Evolutionary conservation across 2,329 filamentous ascomycete species (phyloP).

Genomic region (Botrytis squamosa): DNA sequence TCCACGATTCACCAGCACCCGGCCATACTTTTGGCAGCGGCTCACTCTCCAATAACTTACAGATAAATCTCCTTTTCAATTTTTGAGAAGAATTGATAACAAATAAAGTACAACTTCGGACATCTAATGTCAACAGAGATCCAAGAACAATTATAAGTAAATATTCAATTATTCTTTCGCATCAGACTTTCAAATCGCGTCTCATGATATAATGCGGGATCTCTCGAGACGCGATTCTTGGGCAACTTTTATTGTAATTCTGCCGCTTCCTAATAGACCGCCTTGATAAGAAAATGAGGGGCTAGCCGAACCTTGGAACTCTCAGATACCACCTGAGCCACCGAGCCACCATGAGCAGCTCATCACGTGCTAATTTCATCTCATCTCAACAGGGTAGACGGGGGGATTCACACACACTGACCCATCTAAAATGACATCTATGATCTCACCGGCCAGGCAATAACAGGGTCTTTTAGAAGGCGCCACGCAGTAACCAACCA

Average conservation of each 20-base stretch:
- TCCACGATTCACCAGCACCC: background rate
- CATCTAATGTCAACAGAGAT: background rate
- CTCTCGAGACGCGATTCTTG: constrained; percentile 1
- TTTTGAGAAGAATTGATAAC: background rate
- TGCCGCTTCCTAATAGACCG: background rate
- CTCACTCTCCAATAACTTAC: background rate
- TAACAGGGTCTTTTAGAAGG: background rate
- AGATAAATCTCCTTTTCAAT: background rate
- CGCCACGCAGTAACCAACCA: background rate
- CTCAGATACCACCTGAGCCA: background rate
- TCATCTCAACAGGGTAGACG: background rate
- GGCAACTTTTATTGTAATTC: background rate
- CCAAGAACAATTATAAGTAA: background rate
- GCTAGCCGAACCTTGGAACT: background rate
- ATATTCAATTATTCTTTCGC: background rate
- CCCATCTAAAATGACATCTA: background rate
- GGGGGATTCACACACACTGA: background rate
- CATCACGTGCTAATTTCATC: background rate
- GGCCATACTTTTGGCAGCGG: background rate
- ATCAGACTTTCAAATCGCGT: background rate
- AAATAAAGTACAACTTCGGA: background rate
- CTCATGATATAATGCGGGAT: background rate
- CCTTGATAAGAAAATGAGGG: background rate
- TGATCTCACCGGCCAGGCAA: background rate
- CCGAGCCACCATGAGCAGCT: background rate